phyloP scores from a whole-genome alignment of 2,329 filamentous ascomycete species.

The Penicillium frequentans region DNA sequence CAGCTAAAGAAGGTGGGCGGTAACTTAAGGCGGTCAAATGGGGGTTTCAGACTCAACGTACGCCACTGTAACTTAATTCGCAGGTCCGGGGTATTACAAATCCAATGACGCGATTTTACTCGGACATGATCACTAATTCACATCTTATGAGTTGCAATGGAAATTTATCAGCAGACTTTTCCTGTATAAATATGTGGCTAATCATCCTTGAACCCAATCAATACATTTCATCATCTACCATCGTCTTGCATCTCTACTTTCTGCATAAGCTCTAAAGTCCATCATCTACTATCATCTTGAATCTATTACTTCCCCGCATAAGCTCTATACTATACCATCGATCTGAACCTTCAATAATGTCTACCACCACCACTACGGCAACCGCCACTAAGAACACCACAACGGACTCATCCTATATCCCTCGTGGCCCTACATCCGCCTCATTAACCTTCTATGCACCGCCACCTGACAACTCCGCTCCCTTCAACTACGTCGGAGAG shows the following conservation, averaged over 20 bases:
- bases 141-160: background rate
- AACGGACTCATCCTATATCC: slow-evolving; percentile 37
- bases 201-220: background rate
- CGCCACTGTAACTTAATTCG: background rate
- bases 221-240: background rate
- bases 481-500: slow-evolving; percentile 67
- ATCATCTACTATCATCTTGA: background rate
- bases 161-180: no score
- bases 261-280: background rate
- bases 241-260: background rate
- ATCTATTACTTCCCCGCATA: background rate
- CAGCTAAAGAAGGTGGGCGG: no score
- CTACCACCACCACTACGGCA: slow-evolving; percentile 15
- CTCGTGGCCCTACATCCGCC: slow-evolving; percentile 62
- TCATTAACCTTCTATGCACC: slow-evolving; percentile 65
- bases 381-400: slow-evolving; percentile 17
- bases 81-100: slow-evolving; percentile 14
- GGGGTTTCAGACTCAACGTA: no score
- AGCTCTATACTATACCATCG: background rate
- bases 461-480: slow-evolving; percentile 59
- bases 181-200: background rate
- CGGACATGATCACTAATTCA: slow-evolving; percentile 16
- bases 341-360: background rate
- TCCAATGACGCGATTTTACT: slow-evolving; percentile 5
- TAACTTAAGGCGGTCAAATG: no score